These are phyloP conservation scores for Diplodia corticola DNA, from an alignment of 2,329 filamentous ascomycete genomes.

Conservation along the genomic window DNA sequence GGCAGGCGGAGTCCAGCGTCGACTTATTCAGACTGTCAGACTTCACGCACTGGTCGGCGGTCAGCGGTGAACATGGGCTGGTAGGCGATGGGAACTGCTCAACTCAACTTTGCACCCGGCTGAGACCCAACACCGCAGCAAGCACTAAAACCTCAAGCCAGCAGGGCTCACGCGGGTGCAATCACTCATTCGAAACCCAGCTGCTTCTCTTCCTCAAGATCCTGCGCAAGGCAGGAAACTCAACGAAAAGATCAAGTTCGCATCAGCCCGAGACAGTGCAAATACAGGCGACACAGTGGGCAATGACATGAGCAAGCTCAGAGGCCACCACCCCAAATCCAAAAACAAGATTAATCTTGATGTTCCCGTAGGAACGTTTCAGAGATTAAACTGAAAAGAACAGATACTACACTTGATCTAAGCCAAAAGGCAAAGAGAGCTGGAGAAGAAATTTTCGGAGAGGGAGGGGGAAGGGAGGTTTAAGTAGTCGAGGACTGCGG, in stretches of 20 bases:
- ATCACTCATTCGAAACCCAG: background rate
- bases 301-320: slow-evolving; percentile 69
- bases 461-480: background rate
- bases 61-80: background rate
- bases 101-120: no score
- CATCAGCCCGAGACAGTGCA: slow-evolving; percentile 73
- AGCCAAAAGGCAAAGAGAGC: slow-evolving; percentile 61
- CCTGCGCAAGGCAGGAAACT: slow-evolving; percentile 27
- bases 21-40: background rate
- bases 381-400: slow-evolving; percentile 98
- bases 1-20: background rate
- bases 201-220: slow-evolving; percentile 31
- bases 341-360: slow-evolving; percentile 85
- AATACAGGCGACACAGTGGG: slow-evolving; percentile 72
- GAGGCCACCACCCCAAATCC: slow-evolving; percentile 55
- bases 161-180: no score
- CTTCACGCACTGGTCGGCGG: background rate
- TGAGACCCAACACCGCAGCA: background rate
- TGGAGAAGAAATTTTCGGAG: slow-evolving; percentile 42
- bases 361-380: slow-evolving; percentile 73
- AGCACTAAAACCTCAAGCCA: background rate
- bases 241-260: slow-evolving; percentile 48
- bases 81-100: no score
- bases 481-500: background rate
- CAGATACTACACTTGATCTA: slow-evolving; percentile 96